phyloP scores from a whole-genome alignment of 139 green algal genomes.

The Tetradesmus obliquus region DNA sequence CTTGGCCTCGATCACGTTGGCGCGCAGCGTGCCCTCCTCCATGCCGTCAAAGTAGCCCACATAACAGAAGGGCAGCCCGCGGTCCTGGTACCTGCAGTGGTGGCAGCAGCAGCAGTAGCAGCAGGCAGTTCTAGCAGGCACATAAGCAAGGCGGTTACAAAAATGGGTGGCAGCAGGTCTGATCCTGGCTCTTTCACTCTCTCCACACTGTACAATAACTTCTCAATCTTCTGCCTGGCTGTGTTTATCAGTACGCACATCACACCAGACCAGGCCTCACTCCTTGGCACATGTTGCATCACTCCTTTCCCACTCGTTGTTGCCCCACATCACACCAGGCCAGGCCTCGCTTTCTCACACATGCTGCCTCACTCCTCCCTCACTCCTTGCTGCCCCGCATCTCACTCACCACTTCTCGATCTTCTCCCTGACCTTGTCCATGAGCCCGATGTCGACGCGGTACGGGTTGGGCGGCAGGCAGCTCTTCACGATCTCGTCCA shows the following conservation, averaged over 20 bases:
- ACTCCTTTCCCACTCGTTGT: background rate
- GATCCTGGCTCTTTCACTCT: too few species aligned
- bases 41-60: constrained; percentile 76
- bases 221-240: too few species aligned
- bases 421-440: constrained; percentile 68
- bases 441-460: constrained; percentile 67
- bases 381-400: too few species aligned
- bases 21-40: constrained; percentile 67
- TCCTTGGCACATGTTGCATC: too few species aligned
- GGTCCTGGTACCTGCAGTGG: constrained; percentile 69
- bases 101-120: constrained; percentile 9
- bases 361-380: background rate
- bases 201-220: too few species aligned
- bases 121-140: background rate
- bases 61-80: constrained; percentile 75
- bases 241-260: too few species aligned
- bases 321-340: too few species aligned
- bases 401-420: constrained; percentile 66
- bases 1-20: constrained; percentile 76
- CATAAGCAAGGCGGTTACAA: too few species aligned
- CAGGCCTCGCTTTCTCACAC: background rate
- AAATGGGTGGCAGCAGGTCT: too few species aligned
- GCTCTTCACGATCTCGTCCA: constrained; percentile 41
- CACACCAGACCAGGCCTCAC: too few species aligned
- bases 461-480: constrained; percentile 65